Evolutionary conservation across 495 filamentous ascomycete species (phyloP), one percentile per base, ranked within the genome.

Genomic region (Penicillium bovifimosum): DNA sequence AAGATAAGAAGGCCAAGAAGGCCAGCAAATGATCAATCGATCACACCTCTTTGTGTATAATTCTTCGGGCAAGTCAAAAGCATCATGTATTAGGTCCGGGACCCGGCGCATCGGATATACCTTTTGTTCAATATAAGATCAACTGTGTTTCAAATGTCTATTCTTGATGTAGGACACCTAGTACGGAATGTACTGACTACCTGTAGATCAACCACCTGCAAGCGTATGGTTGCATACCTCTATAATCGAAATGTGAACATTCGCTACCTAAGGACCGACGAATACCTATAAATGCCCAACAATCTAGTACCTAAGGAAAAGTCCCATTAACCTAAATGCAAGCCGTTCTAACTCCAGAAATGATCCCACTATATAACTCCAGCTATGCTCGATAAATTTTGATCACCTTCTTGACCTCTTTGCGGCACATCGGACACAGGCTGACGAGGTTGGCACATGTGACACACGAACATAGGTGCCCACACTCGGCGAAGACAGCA

Each of bases 381-480:
- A n/a, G n/a, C 53, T 58, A 76, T 50, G 72, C 78, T 51, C 67
- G 64, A 59, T 75, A 85, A 42, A 86, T 74, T 70, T 80, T 82
- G 50, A 85, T 76, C 33, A 81, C 78, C 41, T 62, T 77, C 56
- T 76, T 63, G 39, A 86, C 80, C 48, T 66, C 72, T 70, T 78
- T 80, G 53, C 83, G 75, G 56, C 84, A 87, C 45, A 86, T 79
- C 40, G 84, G 83, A 59, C 84, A 87, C 36, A 72, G 67, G 29
- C 83, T 80, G n/a, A 87, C 74, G 59, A 78, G 75, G 41, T 73
- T 75, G 28, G 84, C 83, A 55, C 84, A 87, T 17, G 72, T 73
- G 51, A 82, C 68, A 52, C 84, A 87, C 2, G 83, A 79, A 44
- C 78, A 79, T 36, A 87, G 77, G 59, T 87, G 84, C 1, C 84